Percentiles rank a stretch among this genome's conserved stretches.
These are phyloP conservation scores for Stipa capillata DNA, from an alignment of 176 grass and related monocot genomes.

Conservation along the genomic window DNA sequence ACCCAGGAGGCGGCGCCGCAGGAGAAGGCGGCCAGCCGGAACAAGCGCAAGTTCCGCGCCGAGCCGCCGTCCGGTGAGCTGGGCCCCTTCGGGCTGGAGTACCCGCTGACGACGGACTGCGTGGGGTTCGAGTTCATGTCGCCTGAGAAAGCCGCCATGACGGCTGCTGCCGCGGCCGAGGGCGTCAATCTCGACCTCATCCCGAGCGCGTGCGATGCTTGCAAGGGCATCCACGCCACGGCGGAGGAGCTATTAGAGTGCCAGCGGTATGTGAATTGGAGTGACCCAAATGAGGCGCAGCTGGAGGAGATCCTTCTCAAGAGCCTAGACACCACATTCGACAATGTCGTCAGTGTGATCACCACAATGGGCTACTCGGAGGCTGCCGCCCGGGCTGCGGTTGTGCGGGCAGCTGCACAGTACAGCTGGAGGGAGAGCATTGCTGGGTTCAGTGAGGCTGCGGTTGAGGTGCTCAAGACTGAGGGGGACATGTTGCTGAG, in stretches of 20 bases:
- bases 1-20: slow-evolving; percentile 26
- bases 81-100: slow-evolving; percentile 32
- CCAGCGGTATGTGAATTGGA: slow-evolving; percentile 69
- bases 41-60: slow-evolving; percentile 87
- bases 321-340: slow-evolving; percentile 69
- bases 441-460: slow-evolving; percentile 41
- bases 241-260: slow-evolving; percentile 50
- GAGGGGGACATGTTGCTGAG: slow-evolving; percentile 50
- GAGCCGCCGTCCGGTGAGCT: slow-evolving; percentile 59
- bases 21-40: slow-evolving; percentile 65
- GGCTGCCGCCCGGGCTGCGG: slow-evolving; percentile 39
- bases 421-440: slow-evolving; percentile 65
- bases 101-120: slow-evolving; percentile 45
- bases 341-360: slow-evolving; percentile 55
- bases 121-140: slow-evolving; percentile 50
- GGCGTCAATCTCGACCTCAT: slow-evolving; percentile 47
- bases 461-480: slow-evolving; percentile 53
- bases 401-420: slow-evolving; percentile 42
- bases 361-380: slow-evolving; percentile 70
- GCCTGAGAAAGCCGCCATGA: slow-evolving; percentile 38
- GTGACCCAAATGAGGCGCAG: slow-evolving; percentile 52
- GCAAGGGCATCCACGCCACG: slow-evolving; percentile 37
- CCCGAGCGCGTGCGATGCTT: slow-evolving; percentile 45
- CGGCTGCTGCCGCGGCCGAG: not conserved
- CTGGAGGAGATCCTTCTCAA: slow-evolving; percentile 82